A percentile compares a stretch with the other conserved stretches of the same genome.
Conservation (phyloP, 2,329 filamentous ascomycete species). For the Monosporascus sp. region DNA sequence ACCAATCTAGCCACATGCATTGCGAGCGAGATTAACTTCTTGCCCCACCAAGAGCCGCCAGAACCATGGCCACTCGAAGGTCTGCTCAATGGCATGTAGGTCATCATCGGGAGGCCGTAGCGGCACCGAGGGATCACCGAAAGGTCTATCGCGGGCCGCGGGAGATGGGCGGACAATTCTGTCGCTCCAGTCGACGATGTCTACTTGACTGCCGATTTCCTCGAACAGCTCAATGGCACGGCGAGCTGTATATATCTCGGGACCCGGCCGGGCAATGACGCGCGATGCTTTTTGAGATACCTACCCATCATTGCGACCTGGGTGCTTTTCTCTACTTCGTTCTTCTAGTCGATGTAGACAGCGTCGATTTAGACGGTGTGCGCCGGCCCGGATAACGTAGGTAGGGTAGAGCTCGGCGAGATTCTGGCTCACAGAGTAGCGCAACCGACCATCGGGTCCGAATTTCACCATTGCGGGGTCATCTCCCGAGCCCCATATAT, state of each 20-base stretch:
- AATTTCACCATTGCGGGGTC: background rate
- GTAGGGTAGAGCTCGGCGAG: background rate
- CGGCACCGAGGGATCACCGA: background rate
- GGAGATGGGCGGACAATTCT: background rate
- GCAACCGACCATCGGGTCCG: background rate
- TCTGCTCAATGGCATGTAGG: background rate
- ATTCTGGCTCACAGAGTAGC: background rate
- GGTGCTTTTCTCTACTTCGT: background rate
- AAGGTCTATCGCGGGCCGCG: background rate
- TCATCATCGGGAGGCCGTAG: background rate
- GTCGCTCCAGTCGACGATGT: background rate
- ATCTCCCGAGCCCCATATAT: background rate
- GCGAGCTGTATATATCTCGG: background rate
- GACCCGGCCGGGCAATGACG: background rate
- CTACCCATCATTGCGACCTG: background rate
- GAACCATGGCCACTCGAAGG: background rate
- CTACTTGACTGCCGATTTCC: background rate
- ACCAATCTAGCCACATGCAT: background rate
- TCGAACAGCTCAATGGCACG: background rate
- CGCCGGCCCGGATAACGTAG: background rate
- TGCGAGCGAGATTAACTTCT: background rate
- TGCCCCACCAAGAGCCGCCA: background rate
- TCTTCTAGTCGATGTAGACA: background rate
- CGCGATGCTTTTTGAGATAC: background rate
- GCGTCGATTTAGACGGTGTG: background rate